Conservation (phyloP, 495 filamentous ascomycete species). For the Aspergillus wentii region DNA sequence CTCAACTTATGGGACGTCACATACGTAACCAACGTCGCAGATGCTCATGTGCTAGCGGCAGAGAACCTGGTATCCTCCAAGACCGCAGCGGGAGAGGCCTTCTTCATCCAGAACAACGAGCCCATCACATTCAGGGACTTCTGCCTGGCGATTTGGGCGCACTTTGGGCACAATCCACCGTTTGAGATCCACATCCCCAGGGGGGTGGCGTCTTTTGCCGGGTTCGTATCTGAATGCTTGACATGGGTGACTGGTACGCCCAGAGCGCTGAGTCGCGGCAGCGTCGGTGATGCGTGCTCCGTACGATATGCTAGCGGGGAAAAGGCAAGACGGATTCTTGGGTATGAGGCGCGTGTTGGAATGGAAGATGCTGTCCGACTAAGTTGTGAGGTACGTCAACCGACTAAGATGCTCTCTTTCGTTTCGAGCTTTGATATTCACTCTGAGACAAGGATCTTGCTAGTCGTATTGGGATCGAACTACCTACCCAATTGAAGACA, state of each 20-base stretch:
- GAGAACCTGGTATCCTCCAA: constrained; percentile 50
- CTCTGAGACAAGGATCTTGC: constrained; percentile 29
- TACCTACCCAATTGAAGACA: constrained; percentile 6
- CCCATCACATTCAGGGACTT: constrained; percentile 57
- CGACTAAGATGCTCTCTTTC: too few species aligned
- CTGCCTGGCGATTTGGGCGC: constrained; percentile 52
- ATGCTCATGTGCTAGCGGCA: constrained; percentile 59
- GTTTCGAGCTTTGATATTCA: constrained; percentile 4
- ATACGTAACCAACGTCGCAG: constrained; percentile 56
- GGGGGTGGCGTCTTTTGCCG: constrained; percentile 43
- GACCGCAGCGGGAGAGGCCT: constrained; percentile 56
- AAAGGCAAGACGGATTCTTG: constrained; percentile 52
- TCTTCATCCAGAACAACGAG: constrained; percentile 63
- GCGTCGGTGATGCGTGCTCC: constrained; percentile 51
- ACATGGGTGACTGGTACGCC: constrained; percentile 47
- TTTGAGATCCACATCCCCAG: constrained; percentile 50
- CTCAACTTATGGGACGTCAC: constrained; percentile 58
- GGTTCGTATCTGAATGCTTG: constrained; percentile 41
- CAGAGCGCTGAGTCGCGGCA: constrained; percentile 50
- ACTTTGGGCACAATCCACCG: constrained; percentile 53
- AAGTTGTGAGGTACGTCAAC: constrained; percentile 41
- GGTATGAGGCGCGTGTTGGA: constrained; percentile 52
- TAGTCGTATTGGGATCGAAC: constrained; percentile 26
- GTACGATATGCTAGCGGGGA: constrained; percentile 51
- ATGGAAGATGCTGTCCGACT: constrained; percentile 51